Base-by-base conservation (phyloP, 371 early-diverging fungal genomes). In the Mortierella sp. region DNA sequence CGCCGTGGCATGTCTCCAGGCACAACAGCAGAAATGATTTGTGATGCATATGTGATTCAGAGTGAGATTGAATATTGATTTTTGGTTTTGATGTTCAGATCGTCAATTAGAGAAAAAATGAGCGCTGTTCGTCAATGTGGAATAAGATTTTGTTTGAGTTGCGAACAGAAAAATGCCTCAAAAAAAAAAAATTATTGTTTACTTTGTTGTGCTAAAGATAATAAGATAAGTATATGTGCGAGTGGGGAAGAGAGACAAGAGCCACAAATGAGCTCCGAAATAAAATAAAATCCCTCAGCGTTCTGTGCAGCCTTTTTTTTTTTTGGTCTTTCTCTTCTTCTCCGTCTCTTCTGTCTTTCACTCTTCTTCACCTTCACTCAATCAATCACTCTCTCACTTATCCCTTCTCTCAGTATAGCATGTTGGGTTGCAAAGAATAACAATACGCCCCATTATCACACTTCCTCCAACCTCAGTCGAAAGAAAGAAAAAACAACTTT, bases 391-490 rank as follows among this genome's bases (percentile, higher is more conserved):
- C 45, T n/a, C 37, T 53, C 56, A 19, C 55, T 23, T 23, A 17
- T 42, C 10, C 28, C 37, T 51, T 13, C 53, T 60, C 49, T 40
- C 63, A 57, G 23, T 58, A 49, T 70, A 76, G 76, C 63, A 76
- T 76, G 76, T 70, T 66, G 76, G 76, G 63, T 62, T 47, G 53
- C 59, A 66, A 43, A 15, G 62, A 65, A 76, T 76, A 76, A 76
- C 76, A 55, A 22, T 31, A 70, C 70, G 76, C 76, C 76, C 76
- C 75, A 37, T 10, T 28, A 15, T 15, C 26, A 32, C 26, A 23
- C 17, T 9, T 37, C 58, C n/a, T 35, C 22, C 35, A 35, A 13
- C n/a, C 57, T 66, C 43, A 35, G 43, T 42, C 35, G n/a, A 2
- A 51, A 35, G 17, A 8, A 15, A 23, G 34, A 19, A 58, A 19